These are phyloP conservation scores for Fusarium sublunatum DNA, from an alignment of 2,329 filamentous ascomycete genomes.

Conservation along the genomic window DNA sequence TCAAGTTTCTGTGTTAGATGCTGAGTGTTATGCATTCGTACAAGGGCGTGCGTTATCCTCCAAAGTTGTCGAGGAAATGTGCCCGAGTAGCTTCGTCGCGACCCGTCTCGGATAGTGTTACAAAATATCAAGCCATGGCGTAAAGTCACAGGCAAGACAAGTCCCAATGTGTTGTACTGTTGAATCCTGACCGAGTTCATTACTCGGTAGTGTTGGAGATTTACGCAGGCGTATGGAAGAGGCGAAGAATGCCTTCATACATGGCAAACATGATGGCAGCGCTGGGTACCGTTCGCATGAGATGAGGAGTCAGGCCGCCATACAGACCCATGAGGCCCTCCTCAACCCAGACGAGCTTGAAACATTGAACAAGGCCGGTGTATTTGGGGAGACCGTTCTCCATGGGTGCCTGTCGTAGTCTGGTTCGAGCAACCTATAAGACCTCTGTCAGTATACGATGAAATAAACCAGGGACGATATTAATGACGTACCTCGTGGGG, in stretches of 20 bases:
- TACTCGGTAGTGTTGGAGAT: not conserved
- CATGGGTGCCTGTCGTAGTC: conserved; percentile 85
- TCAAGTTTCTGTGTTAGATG: conserved; percentile 3
- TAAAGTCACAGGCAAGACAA: not conserved
- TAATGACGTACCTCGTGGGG: conserved; percentile 80
- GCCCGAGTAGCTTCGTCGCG: not conserved
- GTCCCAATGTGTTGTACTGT: not conserved
- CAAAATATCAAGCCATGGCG: conserved; percentile 4
- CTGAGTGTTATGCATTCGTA: conserved; percentile 23
- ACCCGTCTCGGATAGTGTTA: conserved; percentile 25
- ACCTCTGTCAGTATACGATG: conserved; percentile 5
- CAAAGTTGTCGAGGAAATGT: not conserved
- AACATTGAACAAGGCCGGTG: conserved; percentile 88
- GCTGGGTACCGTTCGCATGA: conserved; percentile 89
- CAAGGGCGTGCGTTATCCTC: conserved; percentile 1
- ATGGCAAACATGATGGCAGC: conserved; percentile 98
- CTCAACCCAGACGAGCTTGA: conserved; percentile 86
- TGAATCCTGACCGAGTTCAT: not conserved
- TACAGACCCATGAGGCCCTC: conserved; percentile 89
- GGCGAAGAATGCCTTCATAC: conserved; percentile 70
- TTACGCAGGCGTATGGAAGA: conserved; percentile 56
- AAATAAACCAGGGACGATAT: not conserved
- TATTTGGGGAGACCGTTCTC: conserved; percentile 81
- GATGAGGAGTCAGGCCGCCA: conserved; percentile 89
- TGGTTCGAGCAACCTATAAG: conserved; percentile 78